Evolutionary conservation across 176 grass and related monocot species (phyloP).

Genomic region (Eremochloa ophiuroides): DNA sequence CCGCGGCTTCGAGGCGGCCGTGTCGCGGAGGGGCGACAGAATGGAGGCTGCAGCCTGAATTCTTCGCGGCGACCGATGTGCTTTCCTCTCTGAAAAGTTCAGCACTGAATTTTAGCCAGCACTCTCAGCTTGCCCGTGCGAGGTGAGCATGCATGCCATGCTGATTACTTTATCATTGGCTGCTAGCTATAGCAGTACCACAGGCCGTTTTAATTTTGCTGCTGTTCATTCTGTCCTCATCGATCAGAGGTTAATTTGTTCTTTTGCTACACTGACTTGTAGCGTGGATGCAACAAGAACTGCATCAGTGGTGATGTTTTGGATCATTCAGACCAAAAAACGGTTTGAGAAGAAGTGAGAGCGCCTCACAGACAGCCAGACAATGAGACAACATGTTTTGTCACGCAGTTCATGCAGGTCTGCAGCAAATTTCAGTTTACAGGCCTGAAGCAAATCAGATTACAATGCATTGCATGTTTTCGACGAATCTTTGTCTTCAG

Average conservation of each 20-base stretch:
- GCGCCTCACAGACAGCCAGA: no score
- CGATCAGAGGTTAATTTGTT: neutral
- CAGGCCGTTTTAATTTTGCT: neutral
- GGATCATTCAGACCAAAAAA: constrained; percentile 7
- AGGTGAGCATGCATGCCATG: neutral
- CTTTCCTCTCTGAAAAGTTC: constrained; percentile 42
- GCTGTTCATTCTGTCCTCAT: neutral
- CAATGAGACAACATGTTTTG: neutral
- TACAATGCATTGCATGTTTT: no score
- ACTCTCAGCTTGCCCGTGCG: neutral
- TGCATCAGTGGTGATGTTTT: constrained; percentile 2
- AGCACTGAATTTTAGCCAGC: constrained; percentile 53
- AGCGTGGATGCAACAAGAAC: no score
- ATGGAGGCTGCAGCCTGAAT: constrained; percentile 44
- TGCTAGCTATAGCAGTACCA: neutral
- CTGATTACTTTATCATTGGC: constrained; percentile 32
- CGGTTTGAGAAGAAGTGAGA: no score
- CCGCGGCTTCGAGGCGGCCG: constrained; percentile 11
- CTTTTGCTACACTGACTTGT: neutral
- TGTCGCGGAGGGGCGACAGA: constrained; percentile 14
- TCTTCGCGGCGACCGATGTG: constrained; percentile 22
- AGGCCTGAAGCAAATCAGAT: no score
- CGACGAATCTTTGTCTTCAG: no score
- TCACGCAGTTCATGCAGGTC: neutral
- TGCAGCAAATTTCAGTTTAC: neutral